Evolutionary conservation across 2,329 filamentous ascomycete species (phyloP).

Genomic region (Verticillium nubilum): DNA sequence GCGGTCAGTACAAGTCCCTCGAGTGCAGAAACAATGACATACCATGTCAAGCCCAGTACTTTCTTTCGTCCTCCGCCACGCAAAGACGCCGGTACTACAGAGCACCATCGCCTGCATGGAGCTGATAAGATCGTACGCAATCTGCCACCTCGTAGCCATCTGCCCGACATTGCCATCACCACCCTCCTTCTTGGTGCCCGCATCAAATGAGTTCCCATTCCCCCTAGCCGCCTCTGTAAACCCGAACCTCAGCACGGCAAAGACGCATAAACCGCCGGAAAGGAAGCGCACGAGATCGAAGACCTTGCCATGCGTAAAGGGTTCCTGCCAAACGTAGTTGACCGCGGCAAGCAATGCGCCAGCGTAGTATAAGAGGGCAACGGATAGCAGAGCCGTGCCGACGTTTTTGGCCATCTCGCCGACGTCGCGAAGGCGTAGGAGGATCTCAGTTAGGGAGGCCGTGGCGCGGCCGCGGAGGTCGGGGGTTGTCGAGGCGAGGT

Average conservation of each 20-base stretch:
- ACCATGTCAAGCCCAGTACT: background rate
- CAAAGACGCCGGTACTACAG: background rate
- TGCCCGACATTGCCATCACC: background rate
- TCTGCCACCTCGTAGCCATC: background rate
- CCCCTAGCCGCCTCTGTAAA: background rate
- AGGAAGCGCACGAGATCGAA: background rate
- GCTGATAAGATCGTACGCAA: background rate
- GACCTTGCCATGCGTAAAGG: background rate
- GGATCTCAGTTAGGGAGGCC: background rate
- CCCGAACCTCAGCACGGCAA: background rate
- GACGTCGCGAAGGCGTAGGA: background rate
- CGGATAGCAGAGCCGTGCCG: background rate
- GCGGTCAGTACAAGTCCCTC: background rate
- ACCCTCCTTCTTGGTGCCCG: background rate
- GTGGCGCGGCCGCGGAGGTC: background rate
- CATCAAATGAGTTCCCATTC: background rate
- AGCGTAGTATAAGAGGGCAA: background rate
- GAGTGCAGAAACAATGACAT: background rate
- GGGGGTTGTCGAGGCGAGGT: background rate
- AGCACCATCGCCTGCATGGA: background rate
- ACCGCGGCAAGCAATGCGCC: background rate
- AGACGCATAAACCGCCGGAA: background rate
- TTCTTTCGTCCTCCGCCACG: background rate
- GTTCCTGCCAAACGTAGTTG: background rate
- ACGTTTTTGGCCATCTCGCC: background rate